Conservation (phyloP, 116 monocot genomes). For the Cymodocea nodosa region DNA sequence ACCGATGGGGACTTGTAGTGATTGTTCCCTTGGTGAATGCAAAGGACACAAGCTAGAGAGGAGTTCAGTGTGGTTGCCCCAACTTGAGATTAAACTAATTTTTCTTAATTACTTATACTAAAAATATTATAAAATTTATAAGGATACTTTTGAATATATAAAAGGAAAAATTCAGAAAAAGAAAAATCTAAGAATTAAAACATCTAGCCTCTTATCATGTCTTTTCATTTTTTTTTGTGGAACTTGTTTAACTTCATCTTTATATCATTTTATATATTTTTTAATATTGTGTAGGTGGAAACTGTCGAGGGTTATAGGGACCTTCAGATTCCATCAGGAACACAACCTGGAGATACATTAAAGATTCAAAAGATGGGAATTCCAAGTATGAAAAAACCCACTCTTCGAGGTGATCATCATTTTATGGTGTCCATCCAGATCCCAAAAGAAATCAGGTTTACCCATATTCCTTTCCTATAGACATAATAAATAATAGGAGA, state of each 20-base stretch:
- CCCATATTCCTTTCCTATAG: background rate
- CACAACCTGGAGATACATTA: slow-evolving; percentile 66
- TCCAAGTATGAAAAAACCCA: slow-evolving; percentile 73
- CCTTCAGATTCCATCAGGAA: slow-evolving; percentile 73
- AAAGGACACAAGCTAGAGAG: too few relatives aligned
- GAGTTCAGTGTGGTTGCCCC: too few relatives aligned
- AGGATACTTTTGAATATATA: too few relatives aligned
- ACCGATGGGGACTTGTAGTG: too few relatives aligned
- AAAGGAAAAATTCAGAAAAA: too few relatives aligned
- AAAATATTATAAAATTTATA: too few relatives aligned
- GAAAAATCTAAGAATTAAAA: too few relatives aligned
- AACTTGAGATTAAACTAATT: too few relatives aligned
- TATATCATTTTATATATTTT: background rate
- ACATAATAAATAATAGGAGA: background rate
- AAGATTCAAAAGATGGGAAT: slow-evolving; percentile 64
- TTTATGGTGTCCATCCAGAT: slow-evolving; percentile 62
- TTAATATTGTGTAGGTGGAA: slow-evolving; percentile 51
- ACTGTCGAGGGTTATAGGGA: slow-evolving; percentile 64
- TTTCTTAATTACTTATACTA: too few relatives aligned
- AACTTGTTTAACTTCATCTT: background rate
- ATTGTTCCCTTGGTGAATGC: too few relatives aligned
- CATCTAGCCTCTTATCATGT: too few relatives aligned
- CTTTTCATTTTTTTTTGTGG: too few relatives aligned
- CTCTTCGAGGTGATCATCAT: slow-evolving; percentile 80
- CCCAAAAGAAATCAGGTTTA: slow-evolving; percentile 74